A percentile compares a stretch with the other conserved stretches of the same genome.
These are phyloP conservation scores for Boletus rubroflammeus DNA, from an alignment of 768 basidiomycete genomes.

Conservation along the genomic window DNA sequence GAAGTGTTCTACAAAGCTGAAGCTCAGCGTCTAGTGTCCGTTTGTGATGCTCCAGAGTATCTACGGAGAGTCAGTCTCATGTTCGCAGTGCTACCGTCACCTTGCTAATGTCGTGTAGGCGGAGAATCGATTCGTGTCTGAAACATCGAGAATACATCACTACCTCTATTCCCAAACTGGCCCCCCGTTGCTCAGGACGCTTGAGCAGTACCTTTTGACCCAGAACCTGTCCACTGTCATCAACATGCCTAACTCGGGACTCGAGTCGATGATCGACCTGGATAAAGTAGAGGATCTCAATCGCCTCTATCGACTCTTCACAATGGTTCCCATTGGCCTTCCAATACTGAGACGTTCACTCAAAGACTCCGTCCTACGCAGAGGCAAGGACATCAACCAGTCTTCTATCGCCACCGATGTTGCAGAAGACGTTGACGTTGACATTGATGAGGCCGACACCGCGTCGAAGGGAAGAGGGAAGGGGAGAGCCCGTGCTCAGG, in stretches of 20 bases:
- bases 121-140: slow-evolving; percentile 75
- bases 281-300: slow-evolving; percentile 73
- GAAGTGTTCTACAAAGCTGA: slow-evolving; percentile 76
- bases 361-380: slow-evolving; percentile 63
- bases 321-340: slow-evolving; percentile 63
- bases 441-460: slow-evolving; percentile 34
- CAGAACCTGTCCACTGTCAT: slow-evolving; percentile 76
- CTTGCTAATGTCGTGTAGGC: slow-evolving; percentile 46
- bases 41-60: slow-evolving; percentile 80
- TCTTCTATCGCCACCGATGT: slow-evolving; percentile 42
- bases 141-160: slow-evolving; percentile 79
- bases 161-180: slow-evolving; percentile 80
- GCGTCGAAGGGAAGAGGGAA: slow-evolving; percentile 51
- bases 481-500: slow-evolving; percentile 47
- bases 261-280: slow-evolving; percentile 82
- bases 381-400: slow-evolving; percentile 81
- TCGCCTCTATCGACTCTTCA: slow-evolving; percentile 75
- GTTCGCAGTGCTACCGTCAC: background rate
- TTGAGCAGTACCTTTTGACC: slow-evolving; percentile 74
- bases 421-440: slow-evolving; percentile 33
- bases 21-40: slow-evolving; percentile 62
- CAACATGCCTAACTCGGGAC: slow-evolving; percentile 75
- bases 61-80: slow-evolving; percentile 60
- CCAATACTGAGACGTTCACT: slow-evolving; percentile 60
- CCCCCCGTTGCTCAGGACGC: slow-evolving; percentile 62